These are phyloP conservation scores for Fragilariopsis cylindrus DNA, from an alignment of 108 stramenopile genomes.

Conservation along the genomic window DNA sequence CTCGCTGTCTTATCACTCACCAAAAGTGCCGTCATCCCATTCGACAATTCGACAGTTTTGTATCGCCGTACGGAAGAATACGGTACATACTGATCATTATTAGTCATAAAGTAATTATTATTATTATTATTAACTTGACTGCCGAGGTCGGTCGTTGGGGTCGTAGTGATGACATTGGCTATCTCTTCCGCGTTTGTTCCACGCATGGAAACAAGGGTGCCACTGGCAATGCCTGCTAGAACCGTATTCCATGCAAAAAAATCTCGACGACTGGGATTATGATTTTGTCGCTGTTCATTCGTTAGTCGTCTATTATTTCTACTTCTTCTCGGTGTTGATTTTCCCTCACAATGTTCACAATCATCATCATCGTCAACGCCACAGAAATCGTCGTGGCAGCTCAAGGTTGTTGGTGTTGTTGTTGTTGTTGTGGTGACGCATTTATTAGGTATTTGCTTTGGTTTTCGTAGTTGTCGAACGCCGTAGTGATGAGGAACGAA, in stretches of 20 bases:
- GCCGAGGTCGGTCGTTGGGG: background rate
- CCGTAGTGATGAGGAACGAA: too few relatives aligned
- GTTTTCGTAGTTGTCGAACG: too few relatives aligned
- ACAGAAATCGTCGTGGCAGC: background rate
- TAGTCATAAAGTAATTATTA: background rate
- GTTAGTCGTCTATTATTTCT: background rate
- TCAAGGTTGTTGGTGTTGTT: background rate
- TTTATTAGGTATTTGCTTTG: background rate
- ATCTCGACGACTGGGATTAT: slow-evolving; percentile 6
- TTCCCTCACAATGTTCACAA: background rate
- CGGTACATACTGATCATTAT: slow-evolving; percentile 24
- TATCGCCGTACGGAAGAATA: slow-evolving; percentile 64
- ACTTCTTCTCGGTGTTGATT: background rate
- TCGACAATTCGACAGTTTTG: slow-evolving; percentile 55
- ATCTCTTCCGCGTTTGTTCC: too few relatives aligned
- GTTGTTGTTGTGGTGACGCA: background rate
- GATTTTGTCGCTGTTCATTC: background rate
- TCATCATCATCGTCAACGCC: background rate
- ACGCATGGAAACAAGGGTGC: background rate
- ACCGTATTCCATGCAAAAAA: slow-evolving; percentile 16
- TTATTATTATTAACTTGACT: background rate
- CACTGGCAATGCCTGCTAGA: background rate
- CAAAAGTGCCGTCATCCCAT: slow-evolving; percentile 63
- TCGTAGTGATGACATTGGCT: background rate
- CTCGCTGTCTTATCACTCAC: slow-evolving; percentile 52